Conservation (phyloP, 2,329 filamentous ascomycete species). For the Fusarium dimerum region DNA sequence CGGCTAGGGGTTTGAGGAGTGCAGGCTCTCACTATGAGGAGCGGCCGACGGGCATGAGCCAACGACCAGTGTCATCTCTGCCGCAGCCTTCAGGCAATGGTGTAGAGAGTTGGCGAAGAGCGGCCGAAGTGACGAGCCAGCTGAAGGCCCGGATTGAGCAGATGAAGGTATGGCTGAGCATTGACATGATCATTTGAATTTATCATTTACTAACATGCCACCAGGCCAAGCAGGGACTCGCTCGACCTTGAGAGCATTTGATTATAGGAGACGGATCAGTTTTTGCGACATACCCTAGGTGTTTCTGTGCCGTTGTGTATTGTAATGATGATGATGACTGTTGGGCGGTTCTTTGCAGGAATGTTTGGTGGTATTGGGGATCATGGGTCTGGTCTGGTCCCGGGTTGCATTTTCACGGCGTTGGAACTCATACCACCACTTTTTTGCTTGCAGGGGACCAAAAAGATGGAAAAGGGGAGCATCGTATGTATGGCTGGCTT, state of each 20-base stretch:
- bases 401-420: constrained; percentile 32
- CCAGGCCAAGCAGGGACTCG: constrained; percentile 54
- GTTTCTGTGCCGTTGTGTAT: constrained; percentile 13
- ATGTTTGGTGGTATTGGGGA: constrained; percentile 25
- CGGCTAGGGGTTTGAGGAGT: constrained; percentile 55
- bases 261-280: constrained; percentile 1
- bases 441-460: constrained; percentile 24
- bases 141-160: constrained; percentile 96
- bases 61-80: constrained; percentile 38
- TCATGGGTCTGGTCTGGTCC: constrained; percentile 15
- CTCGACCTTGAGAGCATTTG: constrained; percentile 36
- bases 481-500: constrained; percentile 2
- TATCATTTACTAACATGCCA: constrained; percentile 4
- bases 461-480: constrained; percentile 20
- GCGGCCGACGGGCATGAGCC: constrained; percentile 32
- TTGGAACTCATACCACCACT: constrained; percentile 31
- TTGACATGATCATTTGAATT: background rate
- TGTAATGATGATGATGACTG: constrained; percentile 29
- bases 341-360: constrained; percentile 20
- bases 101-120: constrained; percentile 90
- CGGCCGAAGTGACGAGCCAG: constrained; percentile 96
- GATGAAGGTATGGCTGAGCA: constrained; percentile 75
- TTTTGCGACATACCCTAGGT: background rate
- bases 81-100: constrained; percentile 38
- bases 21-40: constrained; percentile 36